Percentiles rank a stretch among this genome's conserved stretches.
These are phyloP conservation scores for Moesziomyces sp. DNA, from an alignment of 1,284 basidiomycete species.

Conservation along the genomic window DNA sequence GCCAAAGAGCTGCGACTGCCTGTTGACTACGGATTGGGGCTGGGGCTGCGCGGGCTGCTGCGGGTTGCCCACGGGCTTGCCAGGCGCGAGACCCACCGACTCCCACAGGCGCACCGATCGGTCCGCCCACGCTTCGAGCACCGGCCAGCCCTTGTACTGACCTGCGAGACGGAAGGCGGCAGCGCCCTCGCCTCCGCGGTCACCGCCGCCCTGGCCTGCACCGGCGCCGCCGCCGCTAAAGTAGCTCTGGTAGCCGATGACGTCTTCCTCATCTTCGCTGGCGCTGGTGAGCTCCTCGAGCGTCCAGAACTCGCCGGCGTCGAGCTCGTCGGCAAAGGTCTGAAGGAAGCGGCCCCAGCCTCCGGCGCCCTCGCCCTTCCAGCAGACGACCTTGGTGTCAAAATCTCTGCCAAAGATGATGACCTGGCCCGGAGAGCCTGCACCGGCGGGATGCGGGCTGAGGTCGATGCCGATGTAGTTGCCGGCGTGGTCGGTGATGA, in stretches of 20 bases:
- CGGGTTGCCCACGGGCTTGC: constrained; percentile 41
- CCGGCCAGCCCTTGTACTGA: constrained; percentile 65
- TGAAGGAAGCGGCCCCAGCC: constrained; percentile 97
- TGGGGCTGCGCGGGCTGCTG: constrained; percentile 23
- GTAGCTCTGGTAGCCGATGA: constrained; percentile 64
- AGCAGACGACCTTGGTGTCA: constrained; percentile 93
- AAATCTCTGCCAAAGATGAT: constrained; percentile 98
- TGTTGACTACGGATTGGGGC: constrained; percentile 28
- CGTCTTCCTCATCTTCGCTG: constrained; percentile 61
- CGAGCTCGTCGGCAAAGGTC: constrained; percentile 91
- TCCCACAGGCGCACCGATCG: constrained; percentile 61
- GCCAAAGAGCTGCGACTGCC: constrained; percentile 31
- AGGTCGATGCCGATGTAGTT: constrained; percentile 98
- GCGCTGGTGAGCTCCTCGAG: constrained; percentile 48
- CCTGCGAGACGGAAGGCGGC: constrained; percentile 60
- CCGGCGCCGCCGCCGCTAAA: constrained; percentile 60
- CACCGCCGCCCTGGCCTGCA: constrained; percentile 55
- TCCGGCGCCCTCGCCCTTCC: constrained; percentile 77
- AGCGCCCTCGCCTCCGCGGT: constrained; percentile 58
- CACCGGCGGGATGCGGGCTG: constrained; percentile 74
- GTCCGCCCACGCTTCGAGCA: constrained; percentile 66
- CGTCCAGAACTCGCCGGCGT: constrained; percentile 76
- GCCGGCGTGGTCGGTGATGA: constrained; percentile 89
- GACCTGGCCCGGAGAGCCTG: constrained; percentile 85
- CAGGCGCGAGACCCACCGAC: constrained; percentile 51